Conservation (phyloP, 78 protist species). For the Chrysochromulina parva region DNA sequence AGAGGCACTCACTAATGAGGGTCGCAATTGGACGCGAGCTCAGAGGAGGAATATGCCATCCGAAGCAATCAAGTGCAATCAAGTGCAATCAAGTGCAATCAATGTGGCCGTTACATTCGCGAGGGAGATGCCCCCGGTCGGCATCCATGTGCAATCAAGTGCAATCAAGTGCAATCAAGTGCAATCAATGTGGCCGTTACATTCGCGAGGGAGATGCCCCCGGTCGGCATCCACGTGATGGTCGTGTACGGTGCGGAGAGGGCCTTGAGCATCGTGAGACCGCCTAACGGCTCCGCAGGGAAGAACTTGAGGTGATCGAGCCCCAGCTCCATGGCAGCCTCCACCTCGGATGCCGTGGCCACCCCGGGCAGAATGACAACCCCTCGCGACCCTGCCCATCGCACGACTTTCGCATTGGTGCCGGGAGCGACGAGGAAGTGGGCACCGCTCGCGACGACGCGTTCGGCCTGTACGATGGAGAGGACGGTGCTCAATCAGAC, state of each 20-base stretch:
- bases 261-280: not conserved
- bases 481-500: not conserved
- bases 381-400: not conserved
- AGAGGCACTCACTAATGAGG: no score
- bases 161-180: no score
- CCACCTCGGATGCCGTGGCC: not conserved
- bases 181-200: no score
- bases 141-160: not conserved
- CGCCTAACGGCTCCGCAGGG: not conserved
- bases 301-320: not conserved
- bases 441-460: not conserved
- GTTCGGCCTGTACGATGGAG: not conserved
- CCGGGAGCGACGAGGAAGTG: not conserved
- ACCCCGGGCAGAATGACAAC: not conserved
- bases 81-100: no score
- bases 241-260: not conserved
- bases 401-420: not conserved
- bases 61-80: no score
- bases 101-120: not conserved
- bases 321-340: not conserved
- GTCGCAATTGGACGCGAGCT: no score
- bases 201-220: not conserved
- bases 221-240: not conserved
- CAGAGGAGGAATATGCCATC: no score
- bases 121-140: not conserved